phyloP scores from a whole-genome alignment of 2,329 filamentous ascomycete genomes.

The Ceratocystis ficicola region DNA sequence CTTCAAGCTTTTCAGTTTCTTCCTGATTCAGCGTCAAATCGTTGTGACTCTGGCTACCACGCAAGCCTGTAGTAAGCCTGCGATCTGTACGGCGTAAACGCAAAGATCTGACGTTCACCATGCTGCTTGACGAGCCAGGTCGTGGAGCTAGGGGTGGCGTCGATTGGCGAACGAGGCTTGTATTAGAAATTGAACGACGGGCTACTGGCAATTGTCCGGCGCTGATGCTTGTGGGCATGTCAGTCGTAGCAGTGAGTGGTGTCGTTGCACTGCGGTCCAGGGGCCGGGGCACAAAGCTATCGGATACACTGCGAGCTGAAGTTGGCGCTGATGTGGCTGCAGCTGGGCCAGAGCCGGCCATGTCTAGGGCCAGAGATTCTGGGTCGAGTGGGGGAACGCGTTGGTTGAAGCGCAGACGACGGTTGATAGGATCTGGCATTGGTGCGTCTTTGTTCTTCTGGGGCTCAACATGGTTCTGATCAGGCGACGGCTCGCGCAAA shows the following conservation, averaged over 20 bases:
- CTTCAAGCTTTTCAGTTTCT: background rate
- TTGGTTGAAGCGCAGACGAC: slow-evolving; percentile 8
- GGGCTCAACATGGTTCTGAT: slow-evolving; percentile 34
- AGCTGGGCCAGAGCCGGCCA: background rate
- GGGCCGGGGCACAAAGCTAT: slow-evolving; percentile 26
- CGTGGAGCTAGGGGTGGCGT: slow-evolving; percentile 45
- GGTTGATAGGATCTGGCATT: background rate
- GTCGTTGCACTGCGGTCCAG: slow-evolving; percentile 10
- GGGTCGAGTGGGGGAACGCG: background rate
- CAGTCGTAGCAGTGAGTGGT: background rate
- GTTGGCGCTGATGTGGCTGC: background rate
- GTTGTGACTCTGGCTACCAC: slow-evolving; percentile 27
- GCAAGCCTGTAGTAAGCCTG: slow-evolving; percentile 63
- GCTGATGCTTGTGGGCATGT: slow-evolving; percentile 22
- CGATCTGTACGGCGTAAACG: slow-evolving; percentile 56
- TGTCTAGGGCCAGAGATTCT: background rate
- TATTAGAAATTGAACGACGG: slow-evolving; percentile 42
- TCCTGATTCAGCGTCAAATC: slow-evolving; percentile 6
- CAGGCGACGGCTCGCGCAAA: slow-evolving; percentile 32
- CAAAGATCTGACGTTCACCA: slow-evolving; percentile 48
- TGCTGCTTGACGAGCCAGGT: slow-evolving; percentile 50
- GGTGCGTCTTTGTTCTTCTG: slow-evolving; percentile 30
- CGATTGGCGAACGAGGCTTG: slow-evolving; percentile 39
- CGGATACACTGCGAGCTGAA: slow-evolving; percentile 32
- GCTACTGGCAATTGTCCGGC: slow-evolving; percentile 26